Evolutionary conservation across 75 land plant species (phyloP).

Genomic region (Selaginella moellendorffii): DNA sequence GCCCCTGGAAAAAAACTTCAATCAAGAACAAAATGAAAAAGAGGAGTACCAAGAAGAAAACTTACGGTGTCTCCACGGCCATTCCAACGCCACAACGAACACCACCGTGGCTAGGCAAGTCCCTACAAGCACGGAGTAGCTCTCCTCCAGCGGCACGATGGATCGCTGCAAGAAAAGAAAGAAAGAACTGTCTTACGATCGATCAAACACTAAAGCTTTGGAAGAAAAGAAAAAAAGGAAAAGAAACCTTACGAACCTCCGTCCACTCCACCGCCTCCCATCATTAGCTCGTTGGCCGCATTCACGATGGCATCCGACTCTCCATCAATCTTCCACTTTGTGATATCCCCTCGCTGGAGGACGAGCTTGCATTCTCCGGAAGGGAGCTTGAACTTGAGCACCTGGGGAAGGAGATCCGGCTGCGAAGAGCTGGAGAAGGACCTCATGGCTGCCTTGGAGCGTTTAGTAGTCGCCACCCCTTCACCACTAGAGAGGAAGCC

Average conservation of each 20-base stretch:
- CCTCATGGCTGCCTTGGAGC: no score
- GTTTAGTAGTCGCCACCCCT: no score
- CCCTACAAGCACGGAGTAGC: conserved; percentile 44
- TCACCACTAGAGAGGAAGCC: no score
- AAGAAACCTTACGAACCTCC: no score
- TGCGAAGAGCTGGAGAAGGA: no score
- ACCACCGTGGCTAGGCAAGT: conserved; percentile 51
- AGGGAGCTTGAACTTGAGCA: no score
- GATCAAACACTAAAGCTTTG: no score
- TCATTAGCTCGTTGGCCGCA: conserved; percentile 77
- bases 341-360: conserved; percentile 41
- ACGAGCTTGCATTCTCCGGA: background rate
- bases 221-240: conserved; percentile 1
- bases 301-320: conserved; percentile 67
- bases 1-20: conserved; percentile 31
- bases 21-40: conserved; percentile 1
- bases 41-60: background rate
- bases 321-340: conserved; percentile 55
- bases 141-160: conserved; percentile 83
- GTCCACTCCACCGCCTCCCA: conserved; percentile 96
- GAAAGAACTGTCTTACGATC: background rate
- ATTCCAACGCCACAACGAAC: conserved; percentile 78
- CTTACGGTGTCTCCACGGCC: conserved; percentile 75
- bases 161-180: conserved; percentile 40
- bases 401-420: no score